Evolutionary conservation across 75 land plant species (phyloP).

Genomic region (Sequoia sempervirens): DNA sequence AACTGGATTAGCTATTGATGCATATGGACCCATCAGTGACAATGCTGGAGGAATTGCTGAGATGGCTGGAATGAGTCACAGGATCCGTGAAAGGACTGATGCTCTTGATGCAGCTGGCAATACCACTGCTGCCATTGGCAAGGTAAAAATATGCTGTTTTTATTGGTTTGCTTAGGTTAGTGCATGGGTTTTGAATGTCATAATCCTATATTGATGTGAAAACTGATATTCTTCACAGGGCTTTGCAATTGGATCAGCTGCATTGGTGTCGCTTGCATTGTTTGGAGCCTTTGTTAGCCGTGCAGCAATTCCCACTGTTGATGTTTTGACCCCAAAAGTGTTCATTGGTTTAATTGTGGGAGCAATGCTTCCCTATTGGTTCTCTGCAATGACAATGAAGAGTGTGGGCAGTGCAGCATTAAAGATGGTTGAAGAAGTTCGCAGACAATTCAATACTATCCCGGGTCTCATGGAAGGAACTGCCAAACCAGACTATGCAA

Average conservation of each 20-base stretch:
- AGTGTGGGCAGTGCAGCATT: constrained; percentile 77
- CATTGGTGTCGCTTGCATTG: constrained; percentile 71
- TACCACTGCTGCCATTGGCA: constrained; percentile 95
- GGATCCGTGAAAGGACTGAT: constrained; percentile 88
- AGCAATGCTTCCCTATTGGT: constrained; percentile 87
- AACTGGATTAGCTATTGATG: constrained; percentile 91
- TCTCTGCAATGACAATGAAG: constrained; percentile 88
- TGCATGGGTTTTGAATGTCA: neutral
- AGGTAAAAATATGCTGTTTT: constrained; percentile 33
- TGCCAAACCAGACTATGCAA: constrained; percentile 71
- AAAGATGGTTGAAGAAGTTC: constrained; percentile 82
- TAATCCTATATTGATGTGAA: neutral
- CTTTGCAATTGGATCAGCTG: constrained; percentile 84
- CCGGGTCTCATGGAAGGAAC: constrained; percentile 76
- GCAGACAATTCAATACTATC: constrained; percentile 66
- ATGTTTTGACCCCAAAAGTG: constrained; percentile 72
- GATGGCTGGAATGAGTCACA: constrained; percentile 90
- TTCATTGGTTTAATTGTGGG: constrained; percentile 72
- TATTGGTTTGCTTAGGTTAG: neutral
- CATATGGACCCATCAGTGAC: constrained; percentile 95
- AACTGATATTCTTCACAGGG: constrained; percentile 32
- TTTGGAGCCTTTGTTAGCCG: constrained; percentile 84
- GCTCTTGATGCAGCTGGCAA: constrained; percentile 96
- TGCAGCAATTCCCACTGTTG: constrained; percentile 53
- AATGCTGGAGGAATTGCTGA: constrained; percentile 98